A percentile compares a stretch with the other conserved stretches of the same genome.
phyloP scores from a whole-genome alignment of 495 filamentous ascomycete species.

The Bombardia bombarda region DNA sequence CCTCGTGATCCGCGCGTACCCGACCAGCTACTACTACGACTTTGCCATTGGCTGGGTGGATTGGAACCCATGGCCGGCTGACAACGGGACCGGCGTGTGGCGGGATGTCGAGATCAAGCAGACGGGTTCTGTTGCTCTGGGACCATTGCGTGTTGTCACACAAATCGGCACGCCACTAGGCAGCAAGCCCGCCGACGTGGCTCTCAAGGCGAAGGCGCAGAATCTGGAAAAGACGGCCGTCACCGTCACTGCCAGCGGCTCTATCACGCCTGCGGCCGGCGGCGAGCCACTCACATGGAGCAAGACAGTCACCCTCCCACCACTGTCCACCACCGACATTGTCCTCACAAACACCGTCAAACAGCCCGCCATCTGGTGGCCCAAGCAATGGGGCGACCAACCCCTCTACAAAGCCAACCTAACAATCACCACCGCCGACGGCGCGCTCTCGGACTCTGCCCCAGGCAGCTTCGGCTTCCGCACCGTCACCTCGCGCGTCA shows the following conservation, averaged over 20 bases:
- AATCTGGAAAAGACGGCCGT: constrained; percentile 38
- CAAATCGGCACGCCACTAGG: constrained; percentile 25
- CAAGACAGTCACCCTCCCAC: constrained; percentile 28
- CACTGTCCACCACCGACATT: constrained; percentile 27
- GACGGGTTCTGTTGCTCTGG: constrained; percentile 47
- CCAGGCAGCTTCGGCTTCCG: constrained; percentile 46
- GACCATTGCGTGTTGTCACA: constrained; percentile 40
- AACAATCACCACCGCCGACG: constrained; percentile 26
- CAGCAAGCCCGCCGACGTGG: constrained; percentile 30
- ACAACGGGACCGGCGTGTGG: constrained; percentile 55
- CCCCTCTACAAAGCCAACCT: constrained; percentile 34
- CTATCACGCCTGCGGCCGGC: constrained; percentile 22
- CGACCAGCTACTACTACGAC: constrained; percentile 52
- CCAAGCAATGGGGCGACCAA: constrained; percentile 40
- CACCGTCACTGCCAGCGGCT: constrained; percentile 29
- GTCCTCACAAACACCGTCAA: constrained; percentile 28
- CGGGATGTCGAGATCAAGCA: constrained; percentile 50
- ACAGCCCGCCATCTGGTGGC: constrained; percentile 41
- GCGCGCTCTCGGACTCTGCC: constrained; percentile 36
- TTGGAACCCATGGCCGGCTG: constrained; percentile 57
- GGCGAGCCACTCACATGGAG: constrained; percentile 15
- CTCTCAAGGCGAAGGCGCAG: constrained; percentile 37
- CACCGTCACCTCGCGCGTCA: constrained; percentile 42
- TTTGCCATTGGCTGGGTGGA: constrained; percentile 55
- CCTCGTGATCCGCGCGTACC: constrained; percentile 45